Base-by-base conservation (phyloP, 257 asterid genomes). In the Solanum pennellii region DNA sequence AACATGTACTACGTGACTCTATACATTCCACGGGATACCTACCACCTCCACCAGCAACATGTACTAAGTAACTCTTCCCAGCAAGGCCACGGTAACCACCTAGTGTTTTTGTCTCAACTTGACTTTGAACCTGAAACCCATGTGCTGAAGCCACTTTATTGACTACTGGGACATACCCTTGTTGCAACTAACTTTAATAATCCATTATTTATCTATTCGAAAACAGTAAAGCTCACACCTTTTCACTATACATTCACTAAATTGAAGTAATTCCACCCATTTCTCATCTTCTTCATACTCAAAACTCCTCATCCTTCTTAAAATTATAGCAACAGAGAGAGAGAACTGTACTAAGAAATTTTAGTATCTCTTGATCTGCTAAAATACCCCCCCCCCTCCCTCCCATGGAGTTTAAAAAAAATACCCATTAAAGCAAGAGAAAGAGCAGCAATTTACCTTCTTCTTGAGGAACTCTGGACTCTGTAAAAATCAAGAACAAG, bases 391-490 rank as follows among this genome's bases (percentile, higher is more conserved):
- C 33, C 2, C 5, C 4, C n/a, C 21, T 39, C 33, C 12, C 9
- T 1, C 9, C 59, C 83, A 44, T n/a, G 65, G 59, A 76, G 1
- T 16, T 29, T 7, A 5, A 45, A 42, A 52, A 23, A 62, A 18
- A 2, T 16, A 29, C 11, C 42, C 14, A 83, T 25, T n/a, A 49
- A 76, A 76, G 62, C 12, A 72, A 49, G 39, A 20, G 31, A 14
- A 44, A 47, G 76, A 69, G 31, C 37, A 3, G 37, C 25, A 71
- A 6, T 29, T 6, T 85, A 90, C 92, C 92, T 88, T 90, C 91
- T 73, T 87, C 87, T 82, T 82, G 91, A 20, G 92, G 89, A 27
- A 90, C 91, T 84, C 47, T 65, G 23, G 89, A 85, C 35, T 71
- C 89, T 14, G 89, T 65, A 69, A 49, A 69, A 27, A 86, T 60